Percentiles rank a stretch among this genome's conserved stretches.
Conservation (phyloP, 1,284 basidiomycete species). For the Chalciporus sp. region DNA sequence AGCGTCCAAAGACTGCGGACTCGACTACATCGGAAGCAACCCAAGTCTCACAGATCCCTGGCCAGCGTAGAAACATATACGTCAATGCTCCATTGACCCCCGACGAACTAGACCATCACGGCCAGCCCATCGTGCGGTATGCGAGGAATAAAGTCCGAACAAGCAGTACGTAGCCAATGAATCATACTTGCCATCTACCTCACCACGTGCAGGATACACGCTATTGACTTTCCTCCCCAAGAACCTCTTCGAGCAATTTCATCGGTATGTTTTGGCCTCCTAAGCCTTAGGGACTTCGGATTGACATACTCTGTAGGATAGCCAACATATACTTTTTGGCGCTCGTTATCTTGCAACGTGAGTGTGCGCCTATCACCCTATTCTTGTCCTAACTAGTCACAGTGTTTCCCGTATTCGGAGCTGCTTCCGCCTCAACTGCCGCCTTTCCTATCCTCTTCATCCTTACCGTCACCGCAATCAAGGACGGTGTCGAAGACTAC, state of each 20-base stretch:
- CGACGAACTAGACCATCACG: conserved; percentile 66
- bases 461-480: conserved; percentile 86
- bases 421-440: conserved; percentile 81
- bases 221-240: conserved; percentile 91
- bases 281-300: too few species aligned
- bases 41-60: conserved; percentile 41
- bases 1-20: conserved; percentile 42
- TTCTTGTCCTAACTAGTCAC: conserved; percentile 10
- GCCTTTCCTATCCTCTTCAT: conserved; percentile 91
- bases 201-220: conserved; percentile 71
- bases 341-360: conserved; percentile 82
- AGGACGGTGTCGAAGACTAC: conserved; percentile 95
- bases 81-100: conserved; percentile 72
- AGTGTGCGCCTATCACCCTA: conserved; percentile 15
- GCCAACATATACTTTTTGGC: conserved; percentile 94
- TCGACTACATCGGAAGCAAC: conserved; percentile 21
- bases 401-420: conserved; percentile 93
- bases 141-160: conserved; percentile 94
- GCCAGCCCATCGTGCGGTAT: conserved; percentile 81
- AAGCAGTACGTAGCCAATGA: conserved; percentile 64
- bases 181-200: conserved; percentile 3
- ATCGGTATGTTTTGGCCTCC: conserved; percentile 52
- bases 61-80: conserved; percentile 75
- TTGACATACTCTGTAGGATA: conserved; percentile 48
- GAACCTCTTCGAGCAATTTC: conserved; percentile 91